Conservation (phyloP, 148 eudicot species). For the Cornus kousa region DNA sequence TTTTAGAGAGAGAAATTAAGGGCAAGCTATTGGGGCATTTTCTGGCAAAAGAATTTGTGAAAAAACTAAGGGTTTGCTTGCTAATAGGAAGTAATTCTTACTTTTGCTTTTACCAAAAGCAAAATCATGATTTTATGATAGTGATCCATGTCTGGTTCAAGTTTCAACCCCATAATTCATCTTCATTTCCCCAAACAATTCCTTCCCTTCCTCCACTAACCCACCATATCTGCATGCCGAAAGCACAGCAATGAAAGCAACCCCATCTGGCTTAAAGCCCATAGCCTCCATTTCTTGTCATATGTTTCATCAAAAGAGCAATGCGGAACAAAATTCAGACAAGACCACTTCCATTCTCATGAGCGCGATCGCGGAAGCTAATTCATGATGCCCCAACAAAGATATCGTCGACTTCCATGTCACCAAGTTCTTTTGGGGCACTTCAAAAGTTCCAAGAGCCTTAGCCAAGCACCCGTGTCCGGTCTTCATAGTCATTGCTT, state of each 20-base stretch:
- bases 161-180: slow-evolving; percentile 42
- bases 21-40: too few species aligned
- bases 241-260: slow-evolving; percentile 53
- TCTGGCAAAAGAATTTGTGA: too few species aligned
- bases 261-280: slow-evolving; percentile 54
- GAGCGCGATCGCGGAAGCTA: slow-evolving; percentile 43
- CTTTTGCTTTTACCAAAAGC: too few species aligned
- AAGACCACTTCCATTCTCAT: slow-evolving; percentile 28
- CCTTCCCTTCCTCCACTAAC: slow-evolving; percentile 59
- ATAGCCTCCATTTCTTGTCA: slow-evolving; percentile 52
- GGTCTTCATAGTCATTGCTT: slow-evolving; percentile 51
- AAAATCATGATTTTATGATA: too few species aligned
- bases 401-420: slow-evolving; percentile 71
- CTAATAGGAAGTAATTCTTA: too few species aligned
- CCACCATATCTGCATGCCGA: slow-evolving; percentile 80
- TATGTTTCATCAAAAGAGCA: slow-evolving; percentile 57
- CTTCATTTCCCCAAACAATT: slow-evolving; percentile 52
- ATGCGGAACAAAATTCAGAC: slow-evolving; percentile 44
- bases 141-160: slow-evolving; percentile 73
- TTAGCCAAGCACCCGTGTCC: slow-evolving; percentile 59
- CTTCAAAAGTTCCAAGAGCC: slow-evolving; percentile 47
- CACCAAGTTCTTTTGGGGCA: slow-evolving; percentile 58
- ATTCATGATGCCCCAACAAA: slow-evolving; percentile 55
- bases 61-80: too few species aligned
- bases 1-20: too few species aligned